These are phyloP conservation scores for Amaranthus tricolor DNA, from an alignment of 179 eudicot species.

Conservation along the genomic window DNA sequence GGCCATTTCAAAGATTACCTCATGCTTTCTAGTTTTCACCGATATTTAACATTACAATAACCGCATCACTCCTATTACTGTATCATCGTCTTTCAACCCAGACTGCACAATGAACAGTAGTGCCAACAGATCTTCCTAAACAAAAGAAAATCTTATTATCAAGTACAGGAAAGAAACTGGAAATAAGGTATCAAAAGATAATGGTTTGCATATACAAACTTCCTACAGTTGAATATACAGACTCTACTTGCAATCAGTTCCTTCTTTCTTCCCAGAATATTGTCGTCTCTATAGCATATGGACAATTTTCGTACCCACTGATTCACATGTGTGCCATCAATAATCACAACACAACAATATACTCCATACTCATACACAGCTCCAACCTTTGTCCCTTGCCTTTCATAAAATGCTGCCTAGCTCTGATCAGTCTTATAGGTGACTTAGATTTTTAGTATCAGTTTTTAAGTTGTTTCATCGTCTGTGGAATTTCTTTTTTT, in stretches of 20 bases:
- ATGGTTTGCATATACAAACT: constrained; percentile 13
- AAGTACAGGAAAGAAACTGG: too few relatives aligned
- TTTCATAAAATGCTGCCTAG: constrained; percentile 26
- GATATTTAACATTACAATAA: too few relatives aligned
- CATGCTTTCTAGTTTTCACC: too few relatives aligned
- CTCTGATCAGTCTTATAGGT: constrained; percentile 18
- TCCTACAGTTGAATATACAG: constrained; percentile 12
- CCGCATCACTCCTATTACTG: too few relatives aligned
- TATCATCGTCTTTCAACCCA: too few relatives aligned
- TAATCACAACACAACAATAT: constrained; percentile 71
- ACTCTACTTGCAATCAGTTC: constrained; percentile 7
- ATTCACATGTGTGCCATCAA: constrained; percentile 77
- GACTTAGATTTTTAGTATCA: constrained; percentile 27
- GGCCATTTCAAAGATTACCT: too few relatives aligned
- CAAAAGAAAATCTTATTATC: too few relatives aligned
- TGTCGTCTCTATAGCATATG: constrained; percentile 47
- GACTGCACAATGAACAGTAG: too few relatives aligned
- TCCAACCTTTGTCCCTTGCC: constrained; percentile 41
- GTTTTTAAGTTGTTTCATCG: neutral
- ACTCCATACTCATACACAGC: constrained; percentile 48
- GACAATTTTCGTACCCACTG: constrained; percentile 68
- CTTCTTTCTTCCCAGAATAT: constrained; percentile 29
- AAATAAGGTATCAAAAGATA: neutral
- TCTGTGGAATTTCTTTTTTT: neutral
- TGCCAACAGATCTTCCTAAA: too few relatives aligned